These are phyloP conservation scores for Hyphopichia homilentoma DNA, from an alignment of 805 yeast species.

Conservation along the genomic window DNA sequence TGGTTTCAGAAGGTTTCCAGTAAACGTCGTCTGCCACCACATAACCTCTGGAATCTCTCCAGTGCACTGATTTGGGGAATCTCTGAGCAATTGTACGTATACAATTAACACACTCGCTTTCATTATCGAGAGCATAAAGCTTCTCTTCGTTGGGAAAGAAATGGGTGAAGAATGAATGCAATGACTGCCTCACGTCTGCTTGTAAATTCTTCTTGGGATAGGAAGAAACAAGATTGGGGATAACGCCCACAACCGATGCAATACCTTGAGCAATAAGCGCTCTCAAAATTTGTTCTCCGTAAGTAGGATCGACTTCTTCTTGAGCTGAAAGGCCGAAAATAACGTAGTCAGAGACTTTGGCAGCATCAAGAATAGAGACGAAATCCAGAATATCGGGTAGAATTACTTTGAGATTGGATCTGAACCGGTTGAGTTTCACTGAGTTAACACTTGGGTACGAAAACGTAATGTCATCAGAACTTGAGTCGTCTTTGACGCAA, in stretches of 20 bases:
- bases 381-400: conserved; percentile 68
- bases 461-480: conserved; percentile 17
- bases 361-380: conserved; percentile 74
- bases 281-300: conserved; percentile 88
- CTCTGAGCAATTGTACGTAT: conserved; percentile 78
- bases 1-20: conserved; percentile 30
- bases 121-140: conserved; percentile 64
- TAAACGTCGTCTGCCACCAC: conserved; percentile 65
- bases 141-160: conserved; percentile 68
- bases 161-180: conserved; percentile 38
- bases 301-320: conserved; percentile 70
- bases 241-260: conserved; percentile 73
- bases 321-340: conserved; percentile 86
- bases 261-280: conserved; percentile 92
- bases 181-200: conserved; percentile 49
- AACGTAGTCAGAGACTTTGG: conserved; percentile 85
- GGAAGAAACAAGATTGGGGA: conserved; percentile 64
- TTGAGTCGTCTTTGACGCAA: conserved; percentile 28
- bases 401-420: conserved; percentile 69
- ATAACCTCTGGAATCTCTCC: conserved; percentile 95
- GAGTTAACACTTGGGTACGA: conserved; percentile 49
- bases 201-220: conserved; percentile 77
- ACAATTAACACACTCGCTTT: conserved; percentile 68
- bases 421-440: conserved; percentile 60
- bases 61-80: conserved; percentile 76